Evolutionary conservation across 768 basidiomycete species (phyloP), one percentile per base, ranked within the genome.

Genomic region (Cyathus striatus): DNA sequence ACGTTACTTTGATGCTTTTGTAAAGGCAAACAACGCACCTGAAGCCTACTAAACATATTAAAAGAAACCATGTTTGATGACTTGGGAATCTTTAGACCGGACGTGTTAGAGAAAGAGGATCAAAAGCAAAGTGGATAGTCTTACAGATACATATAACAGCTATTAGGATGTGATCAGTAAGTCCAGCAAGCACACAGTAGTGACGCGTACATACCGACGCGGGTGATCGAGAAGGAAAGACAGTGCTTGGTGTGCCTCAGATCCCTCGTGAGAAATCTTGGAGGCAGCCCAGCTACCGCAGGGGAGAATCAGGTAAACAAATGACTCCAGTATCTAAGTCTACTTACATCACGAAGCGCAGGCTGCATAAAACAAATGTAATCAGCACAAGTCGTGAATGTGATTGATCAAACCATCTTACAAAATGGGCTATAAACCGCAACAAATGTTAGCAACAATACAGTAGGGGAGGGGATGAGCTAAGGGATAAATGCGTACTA

Each of bases 201-300:
- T n/a, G n/a, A n/a, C n/a, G n/a, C 18, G 1, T 16, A 43, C 62
- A 13, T 50, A 82, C 71, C 82, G 73, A 35, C 88, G 71, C 2
- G 88, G 87, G 61, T 90, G 88, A 46, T 87, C 78, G 4, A 91
- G 74, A 7, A 91, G 66, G 59, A 90, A 91, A 13, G 79, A 75
- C 3, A 88, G 60, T 0, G 80, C 79, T 38, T 78, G 70, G 24
- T 75, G 59, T 0, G 65, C 48, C 0, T 73, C 68, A 0, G 83
- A 79, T 0, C 60, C 55, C 5, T 57, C 46, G 1, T 66, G 67
- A 1, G 74, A 63, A 1, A 76, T n/a, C 46, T 78, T 81, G 21
- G 75, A 79, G 9, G 71, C 54, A 2, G 64, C 57, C 86, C 86
- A 90, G 42, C 85, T 89, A 45, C 35, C 7, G 35, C 17, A 36